Percentiles rank a stretch among this genome's conserved stretches.
These are phyloP conservation scores for Streptanthus diversifolius DNA, from an alignment of 345 rosid species.

Conservation along the genomic window DNA sequence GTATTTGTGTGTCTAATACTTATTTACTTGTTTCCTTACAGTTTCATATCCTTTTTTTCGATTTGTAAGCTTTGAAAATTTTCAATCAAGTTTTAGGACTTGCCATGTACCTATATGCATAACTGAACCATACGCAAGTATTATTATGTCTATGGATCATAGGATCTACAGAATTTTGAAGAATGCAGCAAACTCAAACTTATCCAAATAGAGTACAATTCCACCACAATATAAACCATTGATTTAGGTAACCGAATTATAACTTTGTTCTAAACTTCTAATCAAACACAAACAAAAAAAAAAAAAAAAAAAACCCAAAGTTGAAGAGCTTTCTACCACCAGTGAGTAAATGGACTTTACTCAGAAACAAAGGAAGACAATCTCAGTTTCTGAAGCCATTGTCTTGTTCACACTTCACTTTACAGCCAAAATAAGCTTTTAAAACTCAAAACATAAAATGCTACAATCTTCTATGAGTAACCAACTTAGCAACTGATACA, in stretches of 20 bases:
- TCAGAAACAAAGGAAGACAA: slow-evolving; percentile 12
- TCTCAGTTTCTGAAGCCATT: neutral
- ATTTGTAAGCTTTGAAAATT: slow-evolving; percentile 7
- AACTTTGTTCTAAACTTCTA: neutral
- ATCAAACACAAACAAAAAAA: neutral
- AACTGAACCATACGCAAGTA: neutral
- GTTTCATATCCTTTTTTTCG: neutral
- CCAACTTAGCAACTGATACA: neutral
- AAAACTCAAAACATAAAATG: neutral
- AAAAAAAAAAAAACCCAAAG: too few relatives aligned
- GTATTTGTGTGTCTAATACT: neutral
- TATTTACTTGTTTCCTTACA: neutral
- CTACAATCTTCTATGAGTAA: neutral
- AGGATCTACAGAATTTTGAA: neutral
- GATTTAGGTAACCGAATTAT: neutral
- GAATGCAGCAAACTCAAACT: neutral
- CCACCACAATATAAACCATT: neutral
- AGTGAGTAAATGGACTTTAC: neutral
- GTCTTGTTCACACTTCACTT: slow-evolving; percentile 9
- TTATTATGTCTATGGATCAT: neutral
- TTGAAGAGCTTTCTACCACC: neutral
- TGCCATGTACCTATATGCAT: neutral
- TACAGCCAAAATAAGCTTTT: neutral
- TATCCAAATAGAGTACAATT: neutral
- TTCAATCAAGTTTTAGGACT: slow-evolving; percentile 3